Evolutionary conservation across 768 basidiomycete species (phyloP).

Genomic region (Chalciporus pseudorubinellus): DNA sequence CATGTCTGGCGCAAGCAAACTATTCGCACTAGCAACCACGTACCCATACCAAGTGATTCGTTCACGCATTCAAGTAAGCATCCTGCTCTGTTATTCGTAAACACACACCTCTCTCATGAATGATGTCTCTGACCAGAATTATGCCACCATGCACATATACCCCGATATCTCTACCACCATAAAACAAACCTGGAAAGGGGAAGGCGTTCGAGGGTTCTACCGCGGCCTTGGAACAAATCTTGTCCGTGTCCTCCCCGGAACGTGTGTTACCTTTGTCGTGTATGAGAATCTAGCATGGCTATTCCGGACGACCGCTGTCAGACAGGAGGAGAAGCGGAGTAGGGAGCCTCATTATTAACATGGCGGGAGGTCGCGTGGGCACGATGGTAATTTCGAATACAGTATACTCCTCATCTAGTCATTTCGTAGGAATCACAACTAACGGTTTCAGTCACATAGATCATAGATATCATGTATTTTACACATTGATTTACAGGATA

Average conservation of each 20-base stretch:
- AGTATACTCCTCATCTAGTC: slow-evolving; percentile 7
- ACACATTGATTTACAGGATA: neutral
- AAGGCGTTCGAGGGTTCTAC: slow-evolving; percentile 87
- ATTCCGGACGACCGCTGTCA: slow-evolving; percentile 62
- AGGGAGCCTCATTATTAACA: neutral
- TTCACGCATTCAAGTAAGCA: slow-evolving; percentile 82
- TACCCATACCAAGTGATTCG: slow-evolving; percentile 98
- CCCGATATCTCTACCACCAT: slow-evolving; percentile 83
- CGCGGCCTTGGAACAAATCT: slow-evolving; percentile 93
- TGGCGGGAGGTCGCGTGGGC: neutral
- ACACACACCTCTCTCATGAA: neutral
- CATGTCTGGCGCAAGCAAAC: slow-evolving; percentile 90
- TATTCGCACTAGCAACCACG: slow-evolving; percentile 77
- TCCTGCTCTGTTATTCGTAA: neutral
- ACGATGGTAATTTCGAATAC: slow-evolving; percentile 1
- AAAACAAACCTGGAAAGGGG: slow-evolving; percentile 73
- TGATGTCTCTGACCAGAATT: slow-evolving; percentile 45
- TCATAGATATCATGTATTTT: slow-evolving; percentile 9
- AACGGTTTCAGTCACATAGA: slow-evolving; percentile 1
- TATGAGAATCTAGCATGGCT: slow-evolving; percentile 93
- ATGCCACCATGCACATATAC: slow-evolving; percentile 64
- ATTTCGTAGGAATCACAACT: neutral
- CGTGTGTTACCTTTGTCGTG: slow-evolving; percentile 96
- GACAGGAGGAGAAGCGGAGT: slow-evolving; percentile 35
- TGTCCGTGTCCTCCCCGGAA: slow-evolving; percentile 92